Evolutionary conservation across 495 filamentous ascomycete genomes (phyloP).

Genomic region (Podospora pseudoanserina): DNA sequence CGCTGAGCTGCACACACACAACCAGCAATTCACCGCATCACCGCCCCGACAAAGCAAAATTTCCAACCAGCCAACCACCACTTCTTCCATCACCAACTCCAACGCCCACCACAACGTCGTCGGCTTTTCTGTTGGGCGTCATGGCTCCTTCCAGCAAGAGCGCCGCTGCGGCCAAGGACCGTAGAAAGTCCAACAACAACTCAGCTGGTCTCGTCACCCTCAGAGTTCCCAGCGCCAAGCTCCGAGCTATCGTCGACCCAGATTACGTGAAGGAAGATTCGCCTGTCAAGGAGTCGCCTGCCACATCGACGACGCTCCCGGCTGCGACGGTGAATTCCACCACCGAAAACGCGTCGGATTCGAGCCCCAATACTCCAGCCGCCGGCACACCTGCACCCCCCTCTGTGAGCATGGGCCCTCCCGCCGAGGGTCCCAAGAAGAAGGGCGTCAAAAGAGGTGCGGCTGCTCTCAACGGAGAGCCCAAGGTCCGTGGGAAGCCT

Average conservation of each 20-base stretch:
- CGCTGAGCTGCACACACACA: constrained; percentile 24
- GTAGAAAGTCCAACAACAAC: constrained; percentile 41
- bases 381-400: constrained; percentile 43
- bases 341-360: constrained; percentile 48
- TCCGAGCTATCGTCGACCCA: constrained; percentile 45
- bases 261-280: constrained; percentile 41
- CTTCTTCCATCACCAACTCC: constrained; percentile 16
- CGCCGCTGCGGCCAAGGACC: constrained; percentile 41
- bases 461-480: constrained; percentile 46
- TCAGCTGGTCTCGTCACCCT: constrained; percentile 35
- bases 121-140: constrained; percentile 11
- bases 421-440: constrained; percentile 57
- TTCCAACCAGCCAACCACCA: constrained; percentile 15
- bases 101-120: constrained; percentile 16
- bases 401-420: constrained; percentile 45
- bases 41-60: constrained; percentile 24
- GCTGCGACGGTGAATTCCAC: constrained; percentile 32
- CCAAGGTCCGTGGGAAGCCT: constrained; percentile 75
- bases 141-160: constrained; percentile 44
- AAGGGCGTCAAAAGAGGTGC: constrained; percentile 52
- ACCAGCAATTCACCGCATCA: constrained; percentile 30
- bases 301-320: constrained; percentile 26
- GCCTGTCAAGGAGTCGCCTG: constrained; percentile 35
- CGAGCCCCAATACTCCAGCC: constrained; percentile 45
- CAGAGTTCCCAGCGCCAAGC: constrained; percentile 35